These are phyloP conservation scores for Pseudisothecium myosuroides DNA, from an alignment of 225 moss, liverwort and hornwort genomes.

Conservation along the genomic window DNA sequence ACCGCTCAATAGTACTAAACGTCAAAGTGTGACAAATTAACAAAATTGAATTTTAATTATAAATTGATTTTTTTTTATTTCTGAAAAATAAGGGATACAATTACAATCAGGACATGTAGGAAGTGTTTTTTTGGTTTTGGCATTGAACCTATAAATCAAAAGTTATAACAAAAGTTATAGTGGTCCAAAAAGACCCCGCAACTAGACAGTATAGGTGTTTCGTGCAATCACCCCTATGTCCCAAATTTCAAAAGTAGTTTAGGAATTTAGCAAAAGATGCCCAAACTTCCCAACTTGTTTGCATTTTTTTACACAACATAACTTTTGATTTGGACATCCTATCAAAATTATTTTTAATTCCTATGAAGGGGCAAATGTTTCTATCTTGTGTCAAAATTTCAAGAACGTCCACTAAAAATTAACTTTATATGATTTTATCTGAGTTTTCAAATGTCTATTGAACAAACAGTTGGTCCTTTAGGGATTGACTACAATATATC, in stretches of 20 bases:
- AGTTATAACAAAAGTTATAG: too few relatives aligned
- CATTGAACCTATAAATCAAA: too few relatives aligned
- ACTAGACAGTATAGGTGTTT: too few relatives aligned
- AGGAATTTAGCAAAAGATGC: neutral
- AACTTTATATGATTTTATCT: neutral
- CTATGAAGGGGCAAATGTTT: neutral
- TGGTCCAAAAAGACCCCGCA: too few relatives aligned
- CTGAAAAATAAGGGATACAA: too few relatives aligned
- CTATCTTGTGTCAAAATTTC: neutral
- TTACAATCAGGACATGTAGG: too few relatives aligned
- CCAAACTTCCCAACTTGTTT: accelerated
- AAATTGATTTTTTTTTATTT: too few relatives aligned
- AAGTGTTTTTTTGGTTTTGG: too few relatives aligned
- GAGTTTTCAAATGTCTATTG: neutral
- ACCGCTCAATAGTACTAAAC: too few relatives aligned
- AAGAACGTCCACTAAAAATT: neutral
- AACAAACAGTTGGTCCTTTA: neutral
- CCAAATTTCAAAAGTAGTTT: neutral
- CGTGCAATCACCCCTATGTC: too few relatives aligned
- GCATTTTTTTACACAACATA: accelerated
- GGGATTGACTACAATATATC: neutral
- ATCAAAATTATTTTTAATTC: neutral
- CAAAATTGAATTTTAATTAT: too few relatives aligned
- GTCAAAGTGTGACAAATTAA: too few relatives aligned
- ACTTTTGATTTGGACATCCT: accelerated